Evolutionary conservation across 2,329 filamentous ascomycete genomes (phyloP).

Genomic region (Trichoderma sp.): DNA sequence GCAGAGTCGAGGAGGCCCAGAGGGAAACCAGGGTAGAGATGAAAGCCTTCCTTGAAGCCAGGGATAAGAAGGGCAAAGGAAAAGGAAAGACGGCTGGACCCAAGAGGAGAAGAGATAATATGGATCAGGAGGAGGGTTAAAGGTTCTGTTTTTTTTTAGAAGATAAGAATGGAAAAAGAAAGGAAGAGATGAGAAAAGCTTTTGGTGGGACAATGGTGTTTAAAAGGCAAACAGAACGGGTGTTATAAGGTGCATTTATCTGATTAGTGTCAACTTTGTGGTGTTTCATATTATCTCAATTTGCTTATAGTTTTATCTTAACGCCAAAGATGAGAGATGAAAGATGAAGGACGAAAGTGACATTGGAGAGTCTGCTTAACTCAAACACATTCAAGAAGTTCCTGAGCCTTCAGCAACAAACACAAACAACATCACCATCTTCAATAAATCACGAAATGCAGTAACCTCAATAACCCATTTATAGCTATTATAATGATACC

Average conservation of each 20-base stretch:
- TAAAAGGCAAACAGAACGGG: neutral
- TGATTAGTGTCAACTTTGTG: neutral
- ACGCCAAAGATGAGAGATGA: neutral
- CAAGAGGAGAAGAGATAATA: slow-evolving; percentile 57
- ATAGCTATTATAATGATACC: no score
- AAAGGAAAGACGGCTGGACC: neutral
- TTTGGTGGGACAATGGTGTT: neutral
- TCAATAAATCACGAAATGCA: neutral
- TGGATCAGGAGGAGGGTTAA: slow-evolving; percentile 75
- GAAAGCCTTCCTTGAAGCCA: slow-evolving; percentile 74
- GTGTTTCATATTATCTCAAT: neutral
- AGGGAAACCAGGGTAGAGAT: slow-evolving; percentile 76
- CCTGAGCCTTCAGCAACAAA: no score
- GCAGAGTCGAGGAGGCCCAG: slow-evolving; percentile 80
- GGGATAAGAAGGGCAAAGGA: slow-evolving; percentile 27
- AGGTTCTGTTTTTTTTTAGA: neutral
- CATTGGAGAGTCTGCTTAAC: neutral
- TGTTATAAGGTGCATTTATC: slow-evolving; percentile 1
- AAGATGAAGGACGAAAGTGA: neutral
- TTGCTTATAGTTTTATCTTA: no score
- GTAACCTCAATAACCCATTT: no score
- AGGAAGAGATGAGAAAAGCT: neutral
- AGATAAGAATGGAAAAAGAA: neutral
- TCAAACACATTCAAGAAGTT: no score
- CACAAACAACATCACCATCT: neutral